Base-by-base conservation (phyloP, 192 early-diverging fungal species). In the Obelidium mucronatum region DNA sequence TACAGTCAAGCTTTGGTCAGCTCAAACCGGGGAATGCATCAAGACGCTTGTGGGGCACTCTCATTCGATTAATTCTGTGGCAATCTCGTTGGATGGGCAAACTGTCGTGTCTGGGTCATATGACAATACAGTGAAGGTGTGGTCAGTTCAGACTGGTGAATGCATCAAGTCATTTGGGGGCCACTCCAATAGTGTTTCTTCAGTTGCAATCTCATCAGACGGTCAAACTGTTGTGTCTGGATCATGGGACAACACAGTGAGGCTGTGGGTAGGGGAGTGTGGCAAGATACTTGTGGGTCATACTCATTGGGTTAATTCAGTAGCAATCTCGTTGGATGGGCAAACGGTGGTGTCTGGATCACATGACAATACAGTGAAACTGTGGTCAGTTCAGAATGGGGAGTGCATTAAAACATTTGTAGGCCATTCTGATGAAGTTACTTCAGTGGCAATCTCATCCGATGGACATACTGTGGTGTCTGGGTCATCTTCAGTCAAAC, bases 141-240 rank as follows among this genome's bases (percentile, higher is more conserved):
- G 77, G 77, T 62, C 76, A 51, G 42, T 67, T 2, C 24, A 56
- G 4, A 80, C 75, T 19, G 39, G 61, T n/a, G 53, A 72, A 30
- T 62, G 67, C 19, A 8, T 76, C 30, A 62, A 78, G 40, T 65
- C 35, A 22, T 77, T 79, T 69, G 77, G 81, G 24, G n/a, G n/a
- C n/a, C 81, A 83, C 65, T 65, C 36, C 3, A 51, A 74, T 11
- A 48, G 51, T 58, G 71, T 83, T 17, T 56, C 56, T 5, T 64
- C 78, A 36, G 73, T 75, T 2, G 52, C 30, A 17, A 24, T 80
- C n/a, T 39, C 40, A 2, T 44, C 66, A 2, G 79, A 79, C 31
- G 54, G n/a, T 48, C 39, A 48, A 30, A 44, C 34, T 4, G 39
- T 83, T 2, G 77, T 81, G 37, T 75, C 76, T 36, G 51, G 69